Conservation (phyloP, 768 basidiomycete species). For the Piloderma croceum region DNA sequence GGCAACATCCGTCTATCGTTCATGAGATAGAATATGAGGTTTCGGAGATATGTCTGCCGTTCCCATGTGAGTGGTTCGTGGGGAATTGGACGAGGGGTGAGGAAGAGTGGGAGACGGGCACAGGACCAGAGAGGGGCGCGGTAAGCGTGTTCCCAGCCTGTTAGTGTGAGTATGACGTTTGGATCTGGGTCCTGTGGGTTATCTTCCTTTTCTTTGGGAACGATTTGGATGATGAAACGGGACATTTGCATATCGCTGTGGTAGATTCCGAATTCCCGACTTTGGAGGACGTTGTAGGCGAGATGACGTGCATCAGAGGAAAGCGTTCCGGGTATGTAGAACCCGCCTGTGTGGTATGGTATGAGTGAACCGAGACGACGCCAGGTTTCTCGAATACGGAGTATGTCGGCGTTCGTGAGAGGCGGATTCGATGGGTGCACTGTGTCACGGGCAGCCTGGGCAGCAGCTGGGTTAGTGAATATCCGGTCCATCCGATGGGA, state of each 20-base stretch:
- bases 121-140: slow-evolving; percentile 29
- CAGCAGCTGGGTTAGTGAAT: slow-evolving; percentile 9
- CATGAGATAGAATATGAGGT: slow-evolving; percentile 17
- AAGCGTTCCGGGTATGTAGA: slow-evolving; percentile 23
- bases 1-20: slow-evolving; percentile 11
- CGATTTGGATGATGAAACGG: slow-evolving; percentile 24
- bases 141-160: slow-evolving; percentile 27
- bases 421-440: slow-evolving; percentile 10
- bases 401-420: slow-evolving; percentile 20
- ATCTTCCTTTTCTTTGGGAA: slow-evolving; percentile 11
- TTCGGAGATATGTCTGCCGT: slow-evolving; percentile 18
- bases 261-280: slow-evolving; percentile 19
- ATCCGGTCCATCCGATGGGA: slow-evolving; percentile 21
- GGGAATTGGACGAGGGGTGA: slow-evolving; percentile 13
- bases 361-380: slow-evolving; percentile 17
- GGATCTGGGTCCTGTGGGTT: slow-evolving; percentile 9
- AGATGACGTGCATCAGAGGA: slow-evolving; percentile 18
- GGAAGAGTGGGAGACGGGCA: slow-evolving; percentile 25
- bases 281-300: slow-evolving; percentile 19
- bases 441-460: slow-evolving; percentile 9
- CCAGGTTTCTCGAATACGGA: slow-evolving; percentile 21
- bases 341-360: slow-evolving; percentile 25
- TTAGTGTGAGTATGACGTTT: slow-evolving; percentile 14
- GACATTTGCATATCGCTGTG: slow-evolving; percentile 27
- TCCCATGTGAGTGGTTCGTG: slow-evolving; percentile 20